Conservation (phyloP, 192 early-diverging fungal genomes). For the Rhizoclosmatium sp. region DNA sequence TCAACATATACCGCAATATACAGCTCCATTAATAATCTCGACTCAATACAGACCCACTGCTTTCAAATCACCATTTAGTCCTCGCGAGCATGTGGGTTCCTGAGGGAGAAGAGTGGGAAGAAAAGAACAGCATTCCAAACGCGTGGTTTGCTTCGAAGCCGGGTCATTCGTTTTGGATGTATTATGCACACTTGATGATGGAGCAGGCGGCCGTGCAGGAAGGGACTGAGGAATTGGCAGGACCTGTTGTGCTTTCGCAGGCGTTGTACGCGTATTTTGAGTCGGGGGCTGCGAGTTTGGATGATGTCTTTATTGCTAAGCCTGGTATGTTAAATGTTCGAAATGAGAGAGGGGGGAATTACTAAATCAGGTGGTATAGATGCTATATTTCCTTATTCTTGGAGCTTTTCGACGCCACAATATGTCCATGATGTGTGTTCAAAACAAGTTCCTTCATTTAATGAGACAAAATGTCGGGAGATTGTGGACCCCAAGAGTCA, state of each 20-base stretch:
- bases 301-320: not conserved
- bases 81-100: slow-evolving; percentile 11
- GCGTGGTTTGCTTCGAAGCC: slow-evolving; percentile 52
- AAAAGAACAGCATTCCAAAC: slow-evolving; percentile 44
- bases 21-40: not conserved
- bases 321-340: not conserved
- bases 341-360: too few species aligned
- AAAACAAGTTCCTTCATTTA: not conserved
- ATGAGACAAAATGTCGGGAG: slow-evolving; percentile 12
- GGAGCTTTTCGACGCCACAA: not conserved
- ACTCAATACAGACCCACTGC: slow-evolving; percentile 7
- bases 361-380: not conserved
- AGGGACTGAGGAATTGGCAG: slow-evolving; percentile 31
- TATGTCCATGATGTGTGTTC: slow-evolving; percentile 1
- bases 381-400: slow-evolving; percentile 13
- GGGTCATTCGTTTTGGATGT: slow-evolving; percentile 52
- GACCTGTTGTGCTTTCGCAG: slow-evolving; percentile 15
- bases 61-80: slow-evolving; percentile 10
- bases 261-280: not conserved
- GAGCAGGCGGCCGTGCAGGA: not conserved
- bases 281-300: not conserved
- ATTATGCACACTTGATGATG: slow-evolving; percentile 31
- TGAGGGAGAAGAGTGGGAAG: not conserved
- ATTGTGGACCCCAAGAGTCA: slow-evolving; percentile 1
- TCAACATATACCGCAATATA: not conserved